phyloP scores from a whole-genome alignment of 192 early-diverging fungal species.

The Coemansia biformis region DNA sequence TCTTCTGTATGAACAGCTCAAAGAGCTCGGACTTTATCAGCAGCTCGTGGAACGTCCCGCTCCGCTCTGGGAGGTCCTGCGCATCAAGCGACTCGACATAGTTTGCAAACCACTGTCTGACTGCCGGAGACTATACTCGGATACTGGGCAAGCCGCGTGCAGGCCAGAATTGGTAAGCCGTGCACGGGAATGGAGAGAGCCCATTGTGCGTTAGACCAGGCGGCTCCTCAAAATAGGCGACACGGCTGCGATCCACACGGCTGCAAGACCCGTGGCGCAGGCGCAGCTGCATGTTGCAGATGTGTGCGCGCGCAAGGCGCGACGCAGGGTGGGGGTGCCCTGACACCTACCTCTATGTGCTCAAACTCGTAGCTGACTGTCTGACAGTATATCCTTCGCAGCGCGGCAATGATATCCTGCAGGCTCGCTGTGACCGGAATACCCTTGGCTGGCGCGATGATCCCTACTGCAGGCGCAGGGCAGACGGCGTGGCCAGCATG shows the following conservation, averaged over 20 bases:
- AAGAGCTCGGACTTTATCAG: conserved; percentile 51
- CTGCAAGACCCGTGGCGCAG: no score
- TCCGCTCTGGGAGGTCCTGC: conserved; percentile 31
- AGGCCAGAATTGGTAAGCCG: no score
- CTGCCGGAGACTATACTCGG: conserved; percentile 52
- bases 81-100: conserved; percentile 61
- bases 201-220: no score
- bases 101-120: conserved; percentile 80
- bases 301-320: not conserved
- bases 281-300: no score
- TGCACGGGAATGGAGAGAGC: no score
- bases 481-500: not conserved
- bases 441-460: conserved; percentile 19
- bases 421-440: conserved; percentile 16
- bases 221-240: no score
- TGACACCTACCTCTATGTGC: conserved; percentile 65
- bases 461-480: conserved; percentile 15
- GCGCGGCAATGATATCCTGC: conserved; percentile 19
- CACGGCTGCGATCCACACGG: no score
- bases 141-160: no score
- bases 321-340: not conserved
- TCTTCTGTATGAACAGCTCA: conserved; percentile 94
- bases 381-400: conserved; percentile 68
- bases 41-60: conserved; percentile 60
- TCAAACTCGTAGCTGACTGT: conserved; percentile 90